Conservation (phyloP, 495 filamentous ascomycete species). For the Penicillium canariense region DNA sequence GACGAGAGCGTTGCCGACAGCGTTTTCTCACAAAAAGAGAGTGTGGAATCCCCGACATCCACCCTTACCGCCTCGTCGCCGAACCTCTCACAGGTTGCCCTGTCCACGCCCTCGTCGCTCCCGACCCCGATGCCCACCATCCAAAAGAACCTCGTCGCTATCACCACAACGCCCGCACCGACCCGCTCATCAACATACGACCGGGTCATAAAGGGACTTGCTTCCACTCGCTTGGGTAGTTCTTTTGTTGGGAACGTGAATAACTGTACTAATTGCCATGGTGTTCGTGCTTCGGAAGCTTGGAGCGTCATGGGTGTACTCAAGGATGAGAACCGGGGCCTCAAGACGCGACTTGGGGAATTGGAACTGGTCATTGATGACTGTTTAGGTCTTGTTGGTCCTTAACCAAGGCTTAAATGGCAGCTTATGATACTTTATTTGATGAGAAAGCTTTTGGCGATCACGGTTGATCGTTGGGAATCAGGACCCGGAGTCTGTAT, state of each 20-base stretch:
- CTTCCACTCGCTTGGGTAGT: slow-evolving; percentile 35
- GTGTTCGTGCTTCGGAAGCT: slow-evolving; percentile 61
- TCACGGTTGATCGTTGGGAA: neutral
- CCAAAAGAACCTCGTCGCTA: slow-evolving; percentile 26
- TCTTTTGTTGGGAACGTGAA: slow-evolving; percentile 33
- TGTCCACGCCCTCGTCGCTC: slow-evolving; percentile 29
- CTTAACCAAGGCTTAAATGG: slow-evolving; percentile 19
- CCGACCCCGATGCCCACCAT: slow-evolving; percentile 19
- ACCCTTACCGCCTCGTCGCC: slow-evolving; percentile 45
- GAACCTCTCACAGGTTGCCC: slow-evolving; percentile 37
- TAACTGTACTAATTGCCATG: slow-evolving; percentile 59
- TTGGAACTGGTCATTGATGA: slow-evolving; percentile 69
- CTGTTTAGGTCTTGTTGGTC: slow-evolving; percentile 62
- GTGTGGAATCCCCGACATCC: slow-evolving; percentile 47
- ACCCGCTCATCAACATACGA: slow-evolving; percentile 41
- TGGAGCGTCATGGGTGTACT: slow-evolving; percentile 70
- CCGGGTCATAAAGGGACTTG: slow-evolving; percentile 41
- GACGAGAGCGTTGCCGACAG: slow-evolving; percentile 58
- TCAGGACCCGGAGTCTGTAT: slow-evolving; percentile 19
- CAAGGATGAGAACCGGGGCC: slow-evolving; percentile 67
- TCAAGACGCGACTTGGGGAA: slow-evolving; percentile 65
- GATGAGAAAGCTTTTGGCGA: neutral
- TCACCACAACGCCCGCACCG: slow-evolving; percentile 19
- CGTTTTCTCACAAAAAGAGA: slow-evolving; percentile 60
- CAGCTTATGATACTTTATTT: neutral